Evolutionary conservation across 345 rosid genomes (phyloP).

Genomic region (Linum tenue): DNA sequence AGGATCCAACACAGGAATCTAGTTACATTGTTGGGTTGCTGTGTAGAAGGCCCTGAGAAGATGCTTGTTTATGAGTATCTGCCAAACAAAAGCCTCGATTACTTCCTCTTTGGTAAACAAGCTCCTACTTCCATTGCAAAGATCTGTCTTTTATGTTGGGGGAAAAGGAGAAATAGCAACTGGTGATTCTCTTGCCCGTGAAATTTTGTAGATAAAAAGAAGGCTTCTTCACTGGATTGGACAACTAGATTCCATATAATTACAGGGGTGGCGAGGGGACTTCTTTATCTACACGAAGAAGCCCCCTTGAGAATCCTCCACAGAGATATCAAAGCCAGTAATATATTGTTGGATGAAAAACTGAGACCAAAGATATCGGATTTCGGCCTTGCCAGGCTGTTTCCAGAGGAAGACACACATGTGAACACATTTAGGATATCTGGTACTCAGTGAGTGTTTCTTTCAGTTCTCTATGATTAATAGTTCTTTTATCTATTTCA

Average conservation of each 20-base stretch:
- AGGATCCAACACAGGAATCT: conserved; percentile 24
- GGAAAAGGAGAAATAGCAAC: not conserved
- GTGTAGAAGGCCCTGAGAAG: conserved; percentile 24
- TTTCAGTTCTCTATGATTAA: not conserved
- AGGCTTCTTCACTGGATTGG: conserved; percentile 20
- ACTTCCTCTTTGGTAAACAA: conserved; percentile 20
- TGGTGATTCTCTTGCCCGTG: not conserved
- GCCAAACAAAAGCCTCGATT: conserved; percentile 29
- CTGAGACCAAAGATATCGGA: conserved; percentile 26
- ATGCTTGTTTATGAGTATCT: conserved; percentile 31
- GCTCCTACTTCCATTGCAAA: not conserved
- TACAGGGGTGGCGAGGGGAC: conserved; percentile 25
- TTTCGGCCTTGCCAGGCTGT: conserved; percentile 31
- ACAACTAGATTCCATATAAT: conserved; percentile 15
- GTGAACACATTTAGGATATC: conserved; percentile 60
- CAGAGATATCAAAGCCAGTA: conserved; percentile 29
- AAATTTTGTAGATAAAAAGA: conserved; percentile 13
- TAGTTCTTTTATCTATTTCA: not conserved
- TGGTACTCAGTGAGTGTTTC: conserved; percentile 72
- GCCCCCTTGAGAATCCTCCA: conserved; percentile 27
- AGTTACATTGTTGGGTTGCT: conserved; percentile 24
- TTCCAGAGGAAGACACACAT: conserved; percentile 77
- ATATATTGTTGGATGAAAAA: conserved; percentile 21
- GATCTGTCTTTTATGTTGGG: not conserved
- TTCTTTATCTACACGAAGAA: conserved; percentile 27